These are phyloP conservation scores for Leccinum fuscescens DNA, from an alignment of 1,284 basidiomycete genomes.

Conservation along the genomic window DNA sequence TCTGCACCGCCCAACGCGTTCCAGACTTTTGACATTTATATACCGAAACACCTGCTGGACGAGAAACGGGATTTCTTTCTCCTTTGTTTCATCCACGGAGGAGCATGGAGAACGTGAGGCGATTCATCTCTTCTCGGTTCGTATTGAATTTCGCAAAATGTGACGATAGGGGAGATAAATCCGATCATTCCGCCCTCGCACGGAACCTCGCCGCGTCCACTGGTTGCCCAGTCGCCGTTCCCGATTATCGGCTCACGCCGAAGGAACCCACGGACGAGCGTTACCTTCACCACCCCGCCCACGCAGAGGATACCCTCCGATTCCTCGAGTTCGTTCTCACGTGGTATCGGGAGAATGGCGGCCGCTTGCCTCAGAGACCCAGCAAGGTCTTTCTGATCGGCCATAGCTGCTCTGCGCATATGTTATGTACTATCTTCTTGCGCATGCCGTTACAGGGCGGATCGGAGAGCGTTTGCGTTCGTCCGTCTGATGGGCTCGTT, in stretches of 20 bases:
- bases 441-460: constrained; percentile 37
- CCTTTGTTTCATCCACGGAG: constrained; percentile 71
- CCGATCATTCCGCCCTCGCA: constrained; percentile 54
- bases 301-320: constrained; percentile 60
- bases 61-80: constrained; percentile 28
- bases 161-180: constrained; percentile 64
- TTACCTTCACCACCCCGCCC: constrained; percentile 61
- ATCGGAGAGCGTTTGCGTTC: constrained; percentile 31
- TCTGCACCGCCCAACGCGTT: constrained; percentile 24
- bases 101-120: constrained; percentile 74
- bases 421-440: constrained; percentile 69
- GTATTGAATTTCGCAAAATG: constrained; percentile 6
- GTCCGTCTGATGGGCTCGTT: constrained; percentile 48
- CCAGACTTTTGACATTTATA: constrained; percentile 52
- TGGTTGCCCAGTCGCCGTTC: constrained; percentile 58
- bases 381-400: constrained; percentile 59
- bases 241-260: constrained; percentile 72
- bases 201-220: constrained; percentile 48
- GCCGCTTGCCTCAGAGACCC: constrained; percentile 21
- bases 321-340: constrained; percentile 56
- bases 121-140: constrained; percentile 5
- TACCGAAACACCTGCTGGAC: constrained; percentile 22
- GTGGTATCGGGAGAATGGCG: constrained; percentile 28
- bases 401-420: constrained; percentile 79
- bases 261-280: constrained; percentile 36